phyloP scores from a whole-genome alignment of 805 yeast genomes.

The Saccharomyces jurei region DNA sequence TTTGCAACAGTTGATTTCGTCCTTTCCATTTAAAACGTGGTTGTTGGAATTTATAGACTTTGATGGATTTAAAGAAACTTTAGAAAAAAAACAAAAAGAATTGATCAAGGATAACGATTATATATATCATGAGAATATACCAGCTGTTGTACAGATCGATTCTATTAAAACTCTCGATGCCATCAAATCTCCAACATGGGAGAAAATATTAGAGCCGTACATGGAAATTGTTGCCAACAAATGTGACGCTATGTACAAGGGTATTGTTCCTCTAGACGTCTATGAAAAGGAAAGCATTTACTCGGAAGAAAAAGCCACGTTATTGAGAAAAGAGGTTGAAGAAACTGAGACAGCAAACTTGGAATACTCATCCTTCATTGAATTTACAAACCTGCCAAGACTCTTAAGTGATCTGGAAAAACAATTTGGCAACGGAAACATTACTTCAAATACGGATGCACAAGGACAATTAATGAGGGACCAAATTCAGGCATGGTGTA shows the following conservation, averaged over 20 bases:
- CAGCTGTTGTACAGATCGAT: constrained; percentile 37
- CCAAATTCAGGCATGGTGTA: constrained; percentile 25
- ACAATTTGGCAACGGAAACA: constrained; percentile 27
- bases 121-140: constrained; percentile 74
- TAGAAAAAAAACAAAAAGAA: constrained; percentile 32
- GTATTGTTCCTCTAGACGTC: constrained; percentile 76
- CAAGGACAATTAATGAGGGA: constrained; percentile 26
- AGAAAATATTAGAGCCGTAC: constrained; percentile 41
- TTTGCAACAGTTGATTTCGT: constrained; percentile 28
- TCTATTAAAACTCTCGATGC: constrained; percentile 45
- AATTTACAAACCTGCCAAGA: constrained; percentile 67
- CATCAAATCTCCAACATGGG: constrained; percentile 61
- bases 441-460: constrained; percentile 12
- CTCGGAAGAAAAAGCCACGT: constrained; percentile 79
- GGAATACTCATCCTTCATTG: constrained; percentile 71
- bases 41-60: constrained; percentile 30
- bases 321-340: constrained; percentile 68
- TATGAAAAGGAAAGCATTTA: constrained; percentile 83
- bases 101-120: constrained; percentile 80
- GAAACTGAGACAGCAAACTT: constrained; percentile 68
- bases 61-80: constrained; percentile 25
- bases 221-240: constrained; percentile 32
- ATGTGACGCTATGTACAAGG: constrained; percentile 55
- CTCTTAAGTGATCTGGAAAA: constrained; percentile 47
- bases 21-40: constrained; percentile 29